Evolutionary conservation across 495 filamentous ascomycete genomes (phyloP).

Genomic region (Penicillium psychrofluorescens): DNA sequence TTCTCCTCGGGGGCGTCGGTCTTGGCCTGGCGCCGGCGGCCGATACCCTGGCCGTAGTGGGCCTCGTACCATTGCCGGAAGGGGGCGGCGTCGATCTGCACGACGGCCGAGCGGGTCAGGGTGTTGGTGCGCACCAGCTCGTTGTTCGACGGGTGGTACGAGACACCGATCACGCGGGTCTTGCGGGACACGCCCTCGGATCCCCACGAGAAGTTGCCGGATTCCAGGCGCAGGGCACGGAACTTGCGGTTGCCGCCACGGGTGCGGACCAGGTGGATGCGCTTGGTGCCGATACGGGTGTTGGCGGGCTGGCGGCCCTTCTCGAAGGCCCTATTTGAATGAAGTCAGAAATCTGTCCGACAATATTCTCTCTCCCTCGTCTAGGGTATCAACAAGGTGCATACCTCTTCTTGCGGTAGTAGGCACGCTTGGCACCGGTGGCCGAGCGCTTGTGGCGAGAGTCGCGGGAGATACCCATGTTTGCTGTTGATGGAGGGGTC

Average conservation of each 20-base stretch:
- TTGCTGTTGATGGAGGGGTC: constrained; percentile 56
- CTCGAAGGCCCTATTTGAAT: constrained; percentile 82
- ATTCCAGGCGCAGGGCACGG: constrained; percentile 97
- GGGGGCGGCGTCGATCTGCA: constrained; percentile 96
- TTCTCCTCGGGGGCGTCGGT: constrained; percentile 63
- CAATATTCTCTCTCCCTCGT: not conserved
- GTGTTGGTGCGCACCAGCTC: constrained; percentile 99
- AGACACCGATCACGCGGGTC: constrained; percentile 95
- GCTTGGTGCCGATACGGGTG: constrained; percentile 97
- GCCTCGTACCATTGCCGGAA: constrained; percentile 99
- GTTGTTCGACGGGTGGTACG: constrained; percentile 99
- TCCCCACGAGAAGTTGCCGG: constrained; percentile 99
- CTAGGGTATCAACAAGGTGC: constrained; percentile 15
- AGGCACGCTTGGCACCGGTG: constrained; percentile 92
- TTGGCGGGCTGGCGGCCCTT: constrained; percentile 97
- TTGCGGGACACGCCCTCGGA: constrained; percentile 97
- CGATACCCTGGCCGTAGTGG: constrained; percentile 87
- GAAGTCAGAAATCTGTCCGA: not conserved
- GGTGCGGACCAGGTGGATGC: constrained; percentile 97
- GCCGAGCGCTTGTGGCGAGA: constrained; percentile 98
- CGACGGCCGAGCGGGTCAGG: constrained; percentile 95
- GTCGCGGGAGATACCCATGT: constrained; percentile 99
- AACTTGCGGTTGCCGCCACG: constrained; percentile 99
- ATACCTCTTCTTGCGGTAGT: constrained; percentile 85
- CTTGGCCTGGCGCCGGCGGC: constrained; percentile 85